Conservation (phyloP, 768 basidiomycete genomes). For the Lentinula boryana region DNA sequence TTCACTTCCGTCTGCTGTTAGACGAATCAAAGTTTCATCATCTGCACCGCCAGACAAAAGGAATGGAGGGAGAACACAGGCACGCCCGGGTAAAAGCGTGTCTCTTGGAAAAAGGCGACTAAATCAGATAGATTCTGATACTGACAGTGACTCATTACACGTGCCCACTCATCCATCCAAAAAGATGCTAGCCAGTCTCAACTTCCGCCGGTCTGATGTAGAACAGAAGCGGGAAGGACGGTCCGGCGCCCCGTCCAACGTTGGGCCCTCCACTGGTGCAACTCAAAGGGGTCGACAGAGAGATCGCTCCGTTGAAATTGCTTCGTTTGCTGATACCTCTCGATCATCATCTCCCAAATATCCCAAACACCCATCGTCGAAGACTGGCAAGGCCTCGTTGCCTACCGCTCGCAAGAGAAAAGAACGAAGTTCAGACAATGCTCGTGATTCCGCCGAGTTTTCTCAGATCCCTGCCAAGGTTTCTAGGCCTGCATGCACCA, state of each 20-base stretch:
- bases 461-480: background rate
- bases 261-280: background rate
- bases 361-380: background rate
- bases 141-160: background rate
- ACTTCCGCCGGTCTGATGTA: background rate
- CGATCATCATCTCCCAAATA: background rate
- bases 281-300: background rate
- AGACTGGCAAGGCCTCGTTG: background rate
- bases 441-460: background rate
- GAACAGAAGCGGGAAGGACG: background rate
- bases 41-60: background rate
- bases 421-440: background rate
- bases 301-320: background rate
- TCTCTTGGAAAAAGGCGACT: background rate
- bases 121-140: background rate
- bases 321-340: background rate
- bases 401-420: background rate
- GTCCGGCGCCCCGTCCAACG: background rate
- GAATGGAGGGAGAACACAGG: background rate
- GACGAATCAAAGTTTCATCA: background rate
- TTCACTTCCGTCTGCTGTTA: background rate
- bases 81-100: background rate
- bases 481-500: background rate
- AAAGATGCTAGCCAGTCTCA: background rate
- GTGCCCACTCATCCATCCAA: background rate